Percentiles rank a stretch among this genome's conserved stretches.
These are phyloP conservation scores for Apiospora sp. DNA, from an alignment of 2,329 filamentous ascomycete species.

Conservation along the genomic window DNA sequence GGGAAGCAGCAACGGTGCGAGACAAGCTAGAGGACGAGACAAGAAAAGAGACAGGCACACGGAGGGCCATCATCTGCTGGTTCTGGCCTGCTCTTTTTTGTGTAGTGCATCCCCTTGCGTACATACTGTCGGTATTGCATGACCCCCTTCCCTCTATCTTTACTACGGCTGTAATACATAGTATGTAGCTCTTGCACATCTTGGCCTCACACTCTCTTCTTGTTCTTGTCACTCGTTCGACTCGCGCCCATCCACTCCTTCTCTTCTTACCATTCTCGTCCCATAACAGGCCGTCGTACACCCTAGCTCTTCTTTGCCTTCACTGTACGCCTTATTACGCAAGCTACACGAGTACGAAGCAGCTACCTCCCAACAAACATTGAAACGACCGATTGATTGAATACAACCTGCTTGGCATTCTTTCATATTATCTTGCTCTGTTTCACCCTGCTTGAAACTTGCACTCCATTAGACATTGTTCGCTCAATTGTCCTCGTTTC, in stretches of 20 bases:
- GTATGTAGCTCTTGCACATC: constrained; percentile 14
- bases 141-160: background rate
- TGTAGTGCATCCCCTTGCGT: background rate
- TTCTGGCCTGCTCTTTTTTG: background rate
- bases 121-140: constrained; percentile 6
- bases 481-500: constrained; percentile 6
- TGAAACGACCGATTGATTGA: background rate
- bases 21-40: background rate
- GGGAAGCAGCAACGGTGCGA: constrained; percentile 14
- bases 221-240: constrained; percentile 7
- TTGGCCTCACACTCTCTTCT: constrained; percentile 23
- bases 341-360: constrained; percentile 15
- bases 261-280: constrained; percentile 10
- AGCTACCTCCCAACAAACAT: background rate
- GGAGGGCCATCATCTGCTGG: background rate
- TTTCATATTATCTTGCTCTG: background rate
- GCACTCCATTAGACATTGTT: background rate
- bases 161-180: constrained; percentile 14
- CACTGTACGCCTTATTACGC: background rate
- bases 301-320: constrained; percentile 1
- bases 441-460: background rate
- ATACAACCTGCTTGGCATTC: background rate
- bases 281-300: constrained; percentile 13
- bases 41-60: background rate
- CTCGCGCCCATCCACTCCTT: constrained; percentile 6